These are phyloP conservation scores for Chalciporus sphaerocephalus DNA, from an alignment of 768 basidiomycete genomes.

Conservation along the genomic window DNA sequence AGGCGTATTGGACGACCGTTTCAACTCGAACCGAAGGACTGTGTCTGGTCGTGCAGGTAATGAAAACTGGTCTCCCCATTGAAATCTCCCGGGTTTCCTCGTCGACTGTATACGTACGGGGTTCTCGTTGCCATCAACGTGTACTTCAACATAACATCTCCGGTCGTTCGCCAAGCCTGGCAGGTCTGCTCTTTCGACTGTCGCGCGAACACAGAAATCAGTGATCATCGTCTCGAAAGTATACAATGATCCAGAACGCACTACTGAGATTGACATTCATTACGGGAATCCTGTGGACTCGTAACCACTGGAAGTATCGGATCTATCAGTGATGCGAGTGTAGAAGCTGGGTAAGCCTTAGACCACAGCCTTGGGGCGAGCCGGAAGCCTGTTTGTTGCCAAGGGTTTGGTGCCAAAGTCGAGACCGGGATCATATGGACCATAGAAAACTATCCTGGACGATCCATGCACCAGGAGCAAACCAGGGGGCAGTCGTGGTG, in stretches of 20 bases:
- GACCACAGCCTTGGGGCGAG: background rate
- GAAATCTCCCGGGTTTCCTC: constrained; percentile 15
- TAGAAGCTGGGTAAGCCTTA: no score
- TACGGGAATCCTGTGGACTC: background rate
- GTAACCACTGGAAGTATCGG: background rate
- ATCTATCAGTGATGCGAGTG: no score
- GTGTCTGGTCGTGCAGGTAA: constrained; percentile 14
- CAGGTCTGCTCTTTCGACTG: constrained; percentile 26
- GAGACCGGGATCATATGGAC: no score
- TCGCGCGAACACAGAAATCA: background rate
- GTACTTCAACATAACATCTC: constrained; percentile 24
- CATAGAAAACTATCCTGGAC: no score
- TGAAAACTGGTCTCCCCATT: constrained; percentile 21
- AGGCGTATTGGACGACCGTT: constrained; percentile 12
- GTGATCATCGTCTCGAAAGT: background rate
- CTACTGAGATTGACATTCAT: constrained; percentile 3
- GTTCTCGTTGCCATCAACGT: constrained; percentile 16
- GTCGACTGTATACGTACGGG: constrained; percentile 11
- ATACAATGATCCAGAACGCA: background rate
- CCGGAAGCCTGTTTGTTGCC: no score
- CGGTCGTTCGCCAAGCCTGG: constrained; percentile 16
- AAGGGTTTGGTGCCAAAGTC: background rate
- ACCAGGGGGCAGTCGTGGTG: no score
- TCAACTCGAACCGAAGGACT: constrained; percentile 25
- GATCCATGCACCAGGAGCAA: no score